Conservation (phyloP, 2,329 filamentous ascomycete species). For the Aspergillus novofumigatus region DNA sequence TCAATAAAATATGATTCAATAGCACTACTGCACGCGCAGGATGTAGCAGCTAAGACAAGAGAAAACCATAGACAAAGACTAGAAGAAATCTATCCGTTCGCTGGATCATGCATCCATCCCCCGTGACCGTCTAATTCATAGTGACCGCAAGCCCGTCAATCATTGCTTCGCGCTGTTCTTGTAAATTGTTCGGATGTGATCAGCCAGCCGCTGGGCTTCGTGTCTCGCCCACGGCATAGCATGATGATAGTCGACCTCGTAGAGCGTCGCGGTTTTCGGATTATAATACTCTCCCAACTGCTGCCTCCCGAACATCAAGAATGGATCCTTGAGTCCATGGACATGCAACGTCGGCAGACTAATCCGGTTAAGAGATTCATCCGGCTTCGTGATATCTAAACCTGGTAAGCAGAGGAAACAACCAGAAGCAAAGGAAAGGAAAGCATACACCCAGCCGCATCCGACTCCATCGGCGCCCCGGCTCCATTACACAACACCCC, state of each 20-base stretch:
- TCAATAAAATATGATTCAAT: neutral
- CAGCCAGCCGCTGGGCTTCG: slow-evolving; percentile 14
- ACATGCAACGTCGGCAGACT: slow-evolving; percentile 18
- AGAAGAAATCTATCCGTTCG: neutral
- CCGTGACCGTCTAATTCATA: neutral
- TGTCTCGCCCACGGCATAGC: slow-evolving; percentile 21
- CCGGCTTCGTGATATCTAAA: neutral
- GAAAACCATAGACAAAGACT: neutral
- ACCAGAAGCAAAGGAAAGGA: neutral
- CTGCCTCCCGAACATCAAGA: slow-evolving; percentile 12
- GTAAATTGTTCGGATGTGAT: slow-evolving; percentile 11
- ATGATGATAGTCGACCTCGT: slow-evolving; percentile 22
- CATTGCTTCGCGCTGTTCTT: slow-evolving; percentile 1
- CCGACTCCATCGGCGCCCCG: slow-evolving; percentile 17
- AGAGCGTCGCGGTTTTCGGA: slow-evolving; percentile 4
- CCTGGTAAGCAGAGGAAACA: neutral
- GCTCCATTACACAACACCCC: slow-evolving; percentile 19
- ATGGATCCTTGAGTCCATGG: slow-evolving; percentile 18
- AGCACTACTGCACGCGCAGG: neutral
- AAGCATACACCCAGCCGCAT: slow-evolving; percentile 13
- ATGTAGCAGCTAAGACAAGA: neutral
- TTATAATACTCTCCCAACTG: slow-evolving; percentile 15
- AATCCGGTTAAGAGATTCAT: neutral
- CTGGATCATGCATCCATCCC: neutral
- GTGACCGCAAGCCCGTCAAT: neutral